Evolutionary conservation across 331 rosid genomes (phyloP), one percentile per base, ranked within the genome.

Genomic region (Acacia concinna): DNA sequence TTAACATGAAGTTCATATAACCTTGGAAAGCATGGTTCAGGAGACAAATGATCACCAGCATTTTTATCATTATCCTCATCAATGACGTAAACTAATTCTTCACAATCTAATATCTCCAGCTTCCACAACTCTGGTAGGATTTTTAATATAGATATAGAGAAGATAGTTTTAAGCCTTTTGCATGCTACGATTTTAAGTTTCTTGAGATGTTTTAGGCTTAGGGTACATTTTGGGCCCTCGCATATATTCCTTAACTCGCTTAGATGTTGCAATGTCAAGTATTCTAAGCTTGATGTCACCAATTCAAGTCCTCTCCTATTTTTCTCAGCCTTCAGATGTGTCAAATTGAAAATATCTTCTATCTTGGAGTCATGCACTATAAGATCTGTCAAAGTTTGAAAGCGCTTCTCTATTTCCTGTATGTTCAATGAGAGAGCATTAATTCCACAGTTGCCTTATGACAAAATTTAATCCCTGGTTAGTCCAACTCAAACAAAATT

Each of bases 341-440:
- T 18, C 70, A 65, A 8, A 64, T 64, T 20, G 8, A 34, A 65
- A 65, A 65, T 65, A 23, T 65, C 44, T 65, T 65, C 43, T 34
- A 65, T 3, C 8, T 65, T 34, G 28, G 44, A 65, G 44, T 65
- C n/a, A 15, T 8, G 4, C 8, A 65, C 70, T 6, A 4, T 10
- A 65, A 65, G 27, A 65, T 17, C 14, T 32, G 70, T 65, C 70
- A 65, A 4, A 35, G 41, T 66, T 66, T 66, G 71, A 21, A 66
- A 1, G 8, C 71, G 71, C 46, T 35, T 66, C 46, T 35, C 17
- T 4, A 34, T 66, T 18, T 4, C 71, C 71, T 66, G 28, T 8
- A 9, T 34, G 12, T 20, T n/a, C 15, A 15, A 66, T 15, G 17
- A 66, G 71, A 35, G 14, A 20, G 8, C 9, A 8, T 15, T 2